phyloP scores from a whole-genome alignment of 345 rosid species.

The Syzygium aqueum region DNA sequence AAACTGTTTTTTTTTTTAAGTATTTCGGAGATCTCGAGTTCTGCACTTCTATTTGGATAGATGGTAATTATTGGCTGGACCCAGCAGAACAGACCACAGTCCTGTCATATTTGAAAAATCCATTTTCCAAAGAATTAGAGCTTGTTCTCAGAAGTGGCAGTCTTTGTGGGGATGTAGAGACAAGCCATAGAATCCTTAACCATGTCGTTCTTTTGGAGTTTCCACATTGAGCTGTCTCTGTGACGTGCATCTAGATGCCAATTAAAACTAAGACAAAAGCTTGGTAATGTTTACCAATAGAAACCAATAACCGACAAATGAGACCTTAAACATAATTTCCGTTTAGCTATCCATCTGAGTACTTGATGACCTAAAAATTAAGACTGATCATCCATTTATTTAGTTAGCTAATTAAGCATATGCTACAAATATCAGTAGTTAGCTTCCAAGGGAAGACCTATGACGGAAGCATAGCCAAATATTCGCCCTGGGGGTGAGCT shows the following conservation, averaged over 20 bases:
- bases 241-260: background rate
- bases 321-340: background rate
- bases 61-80: background rate
- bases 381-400: background rate
- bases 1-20: background rate
- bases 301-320: background rate
- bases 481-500: background rate
- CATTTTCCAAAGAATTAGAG: background rate
- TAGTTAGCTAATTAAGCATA: background rate
- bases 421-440: background rate
- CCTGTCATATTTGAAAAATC: background rate
- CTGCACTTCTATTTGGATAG: background rate
- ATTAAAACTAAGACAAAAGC: background rate
- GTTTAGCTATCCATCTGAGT: background rate
- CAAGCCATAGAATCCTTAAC: background rate
- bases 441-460: background rate
- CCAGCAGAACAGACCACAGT: background rate
- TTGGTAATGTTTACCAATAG: background rate
- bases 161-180: background rate
- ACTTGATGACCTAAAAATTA: background rate
- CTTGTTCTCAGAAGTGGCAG: background rate
- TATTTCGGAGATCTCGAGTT: background rate
- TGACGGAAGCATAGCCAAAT: background rate
- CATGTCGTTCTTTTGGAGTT: background rate
- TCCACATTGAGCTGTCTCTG: background rate